Evolutionary conservation across 768 basidiomycete species (phyloP).

Genomic region (Boletus sp.): DNA sequence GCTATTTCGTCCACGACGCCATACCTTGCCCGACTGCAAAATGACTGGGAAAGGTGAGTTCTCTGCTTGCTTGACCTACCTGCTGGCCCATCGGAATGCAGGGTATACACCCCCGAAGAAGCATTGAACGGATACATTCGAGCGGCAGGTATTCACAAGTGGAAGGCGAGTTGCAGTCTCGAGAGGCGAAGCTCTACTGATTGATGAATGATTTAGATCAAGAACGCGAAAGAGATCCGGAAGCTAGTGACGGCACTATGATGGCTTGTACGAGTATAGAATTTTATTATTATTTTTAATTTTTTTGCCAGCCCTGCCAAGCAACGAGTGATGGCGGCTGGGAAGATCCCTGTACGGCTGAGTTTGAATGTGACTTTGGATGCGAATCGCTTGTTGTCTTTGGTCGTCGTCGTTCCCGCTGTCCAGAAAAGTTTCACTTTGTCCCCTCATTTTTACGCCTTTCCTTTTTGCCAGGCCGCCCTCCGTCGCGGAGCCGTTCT

Average conservation of each 20-base stretch:
- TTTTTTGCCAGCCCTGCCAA: slow-evolving; percentile 2
- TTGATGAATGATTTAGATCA: slow-evolving; percentile 18
- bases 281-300: background rate
- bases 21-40: slow-evolving; percentile 55
- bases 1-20: slow-evolving; percentile 70
- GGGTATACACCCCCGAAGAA: slow-evolving; percentile 51
- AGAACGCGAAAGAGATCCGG: slow-evolving; percentile 17
- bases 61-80: background rate
- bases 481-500: slow-evolving; percentile 29
- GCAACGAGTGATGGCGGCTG: slow-evolving; percentile 11
- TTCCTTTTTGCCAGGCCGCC: slow-evolving; percentile 22
- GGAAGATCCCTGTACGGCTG: slow-evolving; percentile 11
- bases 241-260: slow-evolving; percentile 14
- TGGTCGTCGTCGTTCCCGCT: slow-evolving; percentile 10
- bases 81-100: slow-evolving; percentile 3
- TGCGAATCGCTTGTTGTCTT: background rate
- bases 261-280: background rate
- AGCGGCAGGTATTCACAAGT: slow-evolving; percentile 63
- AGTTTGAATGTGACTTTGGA: slow-evolving; percentile 22
- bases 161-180: slow-evolving; percentile 44
- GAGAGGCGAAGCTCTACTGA: background rate
- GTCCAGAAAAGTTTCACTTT: background rate
- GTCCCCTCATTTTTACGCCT: slow-evolving; percentile 17
- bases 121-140: slow-evolving; percentile 63
- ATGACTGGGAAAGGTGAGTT: slow-evolving; percentile 45